These are phyloP conservation scores for Crassisporium funariophilum DNA, from an alignment of 768 basidiomycete species.

Conservation along the genomic window DNA sequence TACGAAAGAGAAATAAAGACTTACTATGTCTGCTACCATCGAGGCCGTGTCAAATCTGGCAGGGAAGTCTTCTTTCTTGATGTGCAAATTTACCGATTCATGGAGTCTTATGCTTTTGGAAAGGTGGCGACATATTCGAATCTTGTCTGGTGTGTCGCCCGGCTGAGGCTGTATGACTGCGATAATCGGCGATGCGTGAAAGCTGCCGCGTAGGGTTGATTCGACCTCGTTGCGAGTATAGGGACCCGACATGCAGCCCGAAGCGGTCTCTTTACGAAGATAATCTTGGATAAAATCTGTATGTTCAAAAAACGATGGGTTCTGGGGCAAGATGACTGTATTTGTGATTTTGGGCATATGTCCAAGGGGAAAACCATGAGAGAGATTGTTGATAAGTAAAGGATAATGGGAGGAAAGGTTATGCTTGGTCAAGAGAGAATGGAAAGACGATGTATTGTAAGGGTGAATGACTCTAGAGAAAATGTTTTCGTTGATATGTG, in stretches of 20 bases:
- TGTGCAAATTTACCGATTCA: slow-evolving; percentile 14
- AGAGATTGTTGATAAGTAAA: slow-evolving; percentile 26
- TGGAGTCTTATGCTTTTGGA: slow-evolving; percentile 21
- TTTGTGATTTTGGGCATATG: slow-evolving; percentile 22
- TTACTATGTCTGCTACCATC: slow-evolving; percentile 14
- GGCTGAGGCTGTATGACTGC: slow-evolving; percentile 22
- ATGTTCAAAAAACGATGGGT: slow-evolving; percentile 12
- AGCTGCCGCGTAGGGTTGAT: slow-evolving; percentile 25
- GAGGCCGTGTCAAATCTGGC: slow-evolving; percentile 28
- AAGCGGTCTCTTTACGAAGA: neutral
- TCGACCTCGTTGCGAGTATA: slow-evolving; percentile 16
- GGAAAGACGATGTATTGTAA: slow-evolving; percentile 31
- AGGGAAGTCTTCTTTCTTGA: slow-evolving; percentile 21
- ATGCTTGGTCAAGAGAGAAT: slow-evolving; percentile 15
- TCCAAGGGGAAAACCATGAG: slow-evolving; percentile 32
- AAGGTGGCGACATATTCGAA: slow-evolving; percentile 18
- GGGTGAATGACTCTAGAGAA: slow-evolving; percentile 29
- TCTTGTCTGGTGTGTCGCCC: slow-evolving; percentile 13
- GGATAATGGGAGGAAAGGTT: slow-evolving; percentile 27
- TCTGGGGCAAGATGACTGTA: slow-evolving; percentile 24
- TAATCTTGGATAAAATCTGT: neutral
- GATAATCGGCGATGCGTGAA: slow-evolving; percentile 30
- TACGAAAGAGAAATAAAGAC: too few species aligned
- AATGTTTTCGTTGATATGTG: slow-evolving; percentile 15
- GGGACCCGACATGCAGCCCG: slow-evolving; percentile 17